Conservation (phyloP, 306 rosid genomes). For the Gillenia trifoliata region DNA sequence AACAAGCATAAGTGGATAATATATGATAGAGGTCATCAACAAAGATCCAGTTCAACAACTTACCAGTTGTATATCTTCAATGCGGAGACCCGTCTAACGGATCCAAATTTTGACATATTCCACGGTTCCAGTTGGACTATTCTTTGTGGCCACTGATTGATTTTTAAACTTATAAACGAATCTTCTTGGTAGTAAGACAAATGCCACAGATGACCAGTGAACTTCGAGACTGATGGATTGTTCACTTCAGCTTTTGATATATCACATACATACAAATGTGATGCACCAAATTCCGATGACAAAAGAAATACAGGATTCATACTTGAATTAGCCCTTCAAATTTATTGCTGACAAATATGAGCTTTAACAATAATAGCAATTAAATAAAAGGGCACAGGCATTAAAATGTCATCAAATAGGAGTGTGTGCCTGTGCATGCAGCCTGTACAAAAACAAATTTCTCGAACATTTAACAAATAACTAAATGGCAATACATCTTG, state of each 20-base stretch:
- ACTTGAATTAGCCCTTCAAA: conserved; percentile 3
- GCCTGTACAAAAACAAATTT: too few relatives aligned
- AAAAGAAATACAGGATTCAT: neutral
- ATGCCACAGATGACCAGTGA: neutral
- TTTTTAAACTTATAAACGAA: neutral
- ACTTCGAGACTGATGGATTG: neutral
- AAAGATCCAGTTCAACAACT: conserved; percentile 22
- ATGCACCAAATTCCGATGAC: neutral
- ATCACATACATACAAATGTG: neutral
- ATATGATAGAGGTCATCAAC: neutral
- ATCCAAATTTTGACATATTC: conserved; percentile 73
- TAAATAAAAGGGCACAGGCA: too few relatives aligned
- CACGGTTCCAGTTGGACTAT: conserved; percentile 1
- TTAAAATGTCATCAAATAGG: neutral
- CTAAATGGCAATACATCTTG: neutral
- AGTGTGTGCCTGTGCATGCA: neutral
- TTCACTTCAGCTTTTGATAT: conserved; percentile 4
- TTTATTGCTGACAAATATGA: neutral
- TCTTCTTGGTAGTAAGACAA: neutral
- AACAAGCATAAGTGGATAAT: neutral
- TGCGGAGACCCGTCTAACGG: conserved; percentile 79
- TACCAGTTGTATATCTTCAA: conserved; percentile 85
- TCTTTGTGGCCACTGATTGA: neutral
- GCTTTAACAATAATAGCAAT: neutral
- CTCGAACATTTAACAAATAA: neutral